Conservation (phyloP, 1,139 yeast genomes). For the Magnusiomyces ingens region DNA sequence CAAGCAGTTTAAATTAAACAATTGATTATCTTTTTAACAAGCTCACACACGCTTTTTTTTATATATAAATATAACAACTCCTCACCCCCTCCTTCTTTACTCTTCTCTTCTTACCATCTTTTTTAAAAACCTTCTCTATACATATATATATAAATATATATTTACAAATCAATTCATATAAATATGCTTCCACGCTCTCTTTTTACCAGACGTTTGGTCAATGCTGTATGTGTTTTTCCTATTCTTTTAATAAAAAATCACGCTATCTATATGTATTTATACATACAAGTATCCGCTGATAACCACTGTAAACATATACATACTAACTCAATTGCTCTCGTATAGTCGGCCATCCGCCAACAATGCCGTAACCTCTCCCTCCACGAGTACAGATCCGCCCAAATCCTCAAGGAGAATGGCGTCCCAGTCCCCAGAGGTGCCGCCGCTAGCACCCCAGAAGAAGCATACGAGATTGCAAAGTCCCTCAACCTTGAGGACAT, state of each 20-base stretch:
- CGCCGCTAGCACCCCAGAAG: constrained; percentile 86
- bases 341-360: neutral
- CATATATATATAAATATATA: constrained; percentile 4
- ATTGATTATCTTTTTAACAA: no score
- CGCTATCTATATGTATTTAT: no score
- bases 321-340: neutral
- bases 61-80: neutral
- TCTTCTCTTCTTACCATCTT: constrained; percentile 2
- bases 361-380: constrained; percentile 64
- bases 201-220: constrained; percentile 2
- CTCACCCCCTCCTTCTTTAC: neutral
- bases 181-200: constrained; percentile 1
- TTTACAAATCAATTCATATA: constrained; percentile 1
- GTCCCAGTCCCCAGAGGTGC: constrained; percentile 87
- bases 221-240: constrained; percentile 1
- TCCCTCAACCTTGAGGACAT: constrained; percentile 61
- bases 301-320: neutral
- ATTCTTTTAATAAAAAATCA: constrained; percentile 6
- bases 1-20: no score
- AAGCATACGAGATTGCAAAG: constrained; percentile 76
- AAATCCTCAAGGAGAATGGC: constrained; percentile 70
- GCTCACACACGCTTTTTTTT: neutral
- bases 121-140: neutral
- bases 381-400: constrained; percentile 96
- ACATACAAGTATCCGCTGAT: no score